Percentiles rank a stretch among this genome's conserved stretches.
Conservation (phyloP, 2,329 filamentous ascomycete species). For the Talaromyces sp. region DNA sequence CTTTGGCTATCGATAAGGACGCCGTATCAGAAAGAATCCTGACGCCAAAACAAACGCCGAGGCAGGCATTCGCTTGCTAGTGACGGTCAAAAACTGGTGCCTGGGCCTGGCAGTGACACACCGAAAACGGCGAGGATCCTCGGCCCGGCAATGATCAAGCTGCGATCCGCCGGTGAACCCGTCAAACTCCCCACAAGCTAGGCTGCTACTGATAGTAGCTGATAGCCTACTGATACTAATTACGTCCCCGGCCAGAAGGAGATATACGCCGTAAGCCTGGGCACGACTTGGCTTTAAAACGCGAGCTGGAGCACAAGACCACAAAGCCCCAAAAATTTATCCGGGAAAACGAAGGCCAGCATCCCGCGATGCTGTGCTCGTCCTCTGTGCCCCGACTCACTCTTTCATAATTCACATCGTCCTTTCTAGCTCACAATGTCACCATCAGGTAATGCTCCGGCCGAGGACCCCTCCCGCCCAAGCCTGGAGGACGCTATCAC, state of each 20-base stretch:
- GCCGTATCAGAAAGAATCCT: background rate
- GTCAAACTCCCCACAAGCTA: background rate
- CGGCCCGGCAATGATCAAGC: background rate
- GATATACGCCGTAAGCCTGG: conserved; percentile 42
- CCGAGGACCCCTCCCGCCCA: conserved; percentile 14
- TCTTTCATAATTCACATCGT: background rate
- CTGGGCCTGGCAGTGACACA: background rate
- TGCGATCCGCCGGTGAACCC: background rate
- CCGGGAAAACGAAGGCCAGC: background rate
- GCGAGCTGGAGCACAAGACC: background rate
- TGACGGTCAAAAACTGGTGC: background rate
- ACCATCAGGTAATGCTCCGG: conserved; percentile 20
- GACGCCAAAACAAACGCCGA: background rate
- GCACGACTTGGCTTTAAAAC: conserved; percentile 23
- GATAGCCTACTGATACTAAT: background rate
- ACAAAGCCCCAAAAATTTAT: background rate
- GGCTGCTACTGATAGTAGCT: background rate
- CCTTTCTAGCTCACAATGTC: conserved; percentile 20
- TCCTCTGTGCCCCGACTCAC: background rate
- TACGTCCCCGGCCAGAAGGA: conserved; percentile 30
- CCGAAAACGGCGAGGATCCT: background rate
- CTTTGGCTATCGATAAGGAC: background rate
- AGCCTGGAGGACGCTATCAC: conserved; percentile 44
- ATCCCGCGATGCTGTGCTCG: background rate
- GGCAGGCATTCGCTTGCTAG: background rate